Percentiles rank a stretch among this genome's conserved stretches.
Evolutionary conservation across 2,329 filamentous ascomycete species (phyloP).

Genomic region (Neopestalotiopsis sp.): DNA sequence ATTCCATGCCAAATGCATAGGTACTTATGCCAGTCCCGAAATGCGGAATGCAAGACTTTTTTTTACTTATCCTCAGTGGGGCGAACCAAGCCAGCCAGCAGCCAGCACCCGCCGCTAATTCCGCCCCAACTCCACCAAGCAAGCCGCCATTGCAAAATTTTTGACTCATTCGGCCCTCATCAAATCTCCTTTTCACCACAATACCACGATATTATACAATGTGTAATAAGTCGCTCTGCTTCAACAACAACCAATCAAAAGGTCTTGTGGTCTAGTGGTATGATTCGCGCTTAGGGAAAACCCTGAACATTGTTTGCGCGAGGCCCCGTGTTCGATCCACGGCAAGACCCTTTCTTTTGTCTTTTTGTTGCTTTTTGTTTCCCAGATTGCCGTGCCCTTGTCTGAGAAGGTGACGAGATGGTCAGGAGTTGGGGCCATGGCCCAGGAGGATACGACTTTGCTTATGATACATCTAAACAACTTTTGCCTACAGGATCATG

Average conservation of each 20-base stretch:
- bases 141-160: not conserved
- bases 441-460: too few species aligned
- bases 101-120: too few species aligned
- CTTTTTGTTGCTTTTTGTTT: not conserved
- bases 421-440: too few species aligned
- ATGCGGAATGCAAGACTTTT: too few species aligned
- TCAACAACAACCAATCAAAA: not conserved
- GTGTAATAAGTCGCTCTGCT: not conserved
- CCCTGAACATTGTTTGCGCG: conserved; percentile 2
- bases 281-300: conserved; percentile 1
- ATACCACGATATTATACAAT: not conserved
- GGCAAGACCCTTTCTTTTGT: not conserved
- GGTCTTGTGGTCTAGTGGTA: conserved; percentile 2
- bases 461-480: too few species aligned
- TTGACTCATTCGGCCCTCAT: not conserved
- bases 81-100: too few species aligned
- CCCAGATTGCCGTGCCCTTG: not conserved
- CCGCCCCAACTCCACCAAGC: too few species aligned
- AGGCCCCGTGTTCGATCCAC: conserved; percentile 1
- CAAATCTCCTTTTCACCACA: not conserved
- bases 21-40: too few species aligned
- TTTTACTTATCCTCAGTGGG: too few species aligned
- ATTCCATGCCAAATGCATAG: too few species aligned
- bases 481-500: too few species aligned
- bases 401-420: not conserved